Percentiles rank a stretch among this genome's conserved stretches.
These are phyloP conservation scores for Nicotiana rustica DNA, from an alignment of 305 asterid genomes.

Conservation along the genomic window DNA sequence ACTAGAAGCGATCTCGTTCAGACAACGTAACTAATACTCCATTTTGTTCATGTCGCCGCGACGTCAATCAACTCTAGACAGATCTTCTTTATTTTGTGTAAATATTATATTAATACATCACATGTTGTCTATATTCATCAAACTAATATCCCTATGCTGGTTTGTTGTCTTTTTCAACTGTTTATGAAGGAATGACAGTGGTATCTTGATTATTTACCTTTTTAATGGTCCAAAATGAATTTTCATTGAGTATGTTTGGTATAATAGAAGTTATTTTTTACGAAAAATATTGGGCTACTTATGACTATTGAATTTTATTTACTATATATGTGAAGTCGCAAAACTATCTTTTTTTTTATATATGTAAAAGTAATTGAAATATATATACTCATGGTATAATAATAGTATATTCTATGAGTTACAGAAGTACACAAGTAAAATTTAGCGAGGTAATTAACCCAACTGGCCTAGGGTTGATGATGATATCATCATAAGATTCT, in stretches of 20 bases:
- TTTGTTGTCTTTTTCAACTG: not conserved
- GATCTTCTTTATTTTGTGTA: not conserved
- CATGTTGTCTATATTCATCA: not conserved
- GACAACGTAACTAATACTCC: not conserved
- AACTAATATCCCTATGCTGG: conserved; percentile 22
- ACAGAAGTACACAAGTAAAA: not conserved
- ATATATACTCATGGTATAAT: no score
- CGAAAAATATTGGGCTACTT: no score
- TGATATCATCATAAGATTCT: not conserved
- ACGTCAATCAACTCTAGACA: not conserved
- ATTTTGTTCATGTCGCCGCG: conserved; percentile 32
- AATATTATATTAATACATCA: not conserved
- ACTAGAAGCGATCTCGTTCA: conserved; percentile 5
- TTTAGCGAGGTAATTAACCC: conserved; percentile 8
- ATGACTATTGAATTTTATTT: not conserved
- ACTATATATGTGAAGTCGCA: not conserved
- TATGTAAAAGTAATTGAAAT: no score
- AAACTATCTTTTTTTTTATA: no score
- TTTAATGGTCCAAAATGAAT: not conserved
- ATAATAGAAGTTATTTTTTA: not conserved
- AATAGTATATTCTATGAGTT: not conserved
- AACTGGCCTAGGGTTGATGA: conserved; percentile 32
- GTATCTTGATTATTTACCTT: conserved; percentile 5
- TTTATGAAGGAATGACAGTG: not conserved
- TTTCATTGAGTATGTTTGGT: not conserved